Conservation (phyloP, 352 stramenopile genomes). For the Phytophthora hibernalis region DNA sequence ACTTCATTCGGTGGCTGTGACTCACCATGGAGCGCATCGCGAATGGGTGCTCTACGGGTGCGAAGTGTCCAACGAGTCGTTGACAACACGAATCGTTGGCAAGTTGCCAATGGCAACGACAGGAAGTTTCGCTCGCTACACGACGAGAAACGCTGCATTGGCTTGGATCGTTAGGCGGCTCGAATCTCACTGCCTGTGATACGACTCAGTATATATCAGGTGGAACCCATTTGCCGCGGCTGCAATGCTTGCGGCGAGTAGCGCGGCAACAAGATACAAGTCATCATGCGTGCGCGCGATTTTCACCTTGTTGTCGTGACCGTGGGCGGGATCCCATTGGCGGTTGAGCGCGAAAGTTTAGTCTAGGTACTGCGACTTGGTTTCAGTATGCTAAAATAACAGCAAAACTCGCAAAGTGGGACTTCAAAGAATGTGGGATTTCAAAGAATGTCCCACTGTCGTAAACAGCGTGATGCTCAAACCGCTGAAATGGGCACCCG, state of each 20-base stretch:
- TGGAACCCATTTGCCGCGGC: not conserved
- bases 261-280: too few relatives aligned
- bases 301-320: too few relatives aligned
- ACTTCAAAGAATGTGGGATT: not conserved
- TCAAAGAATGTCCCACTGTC: not conserved
- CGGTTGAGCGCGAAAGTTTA: constrained; percentile 1
- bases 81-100: too few relatives aligned
- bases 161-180: too few relatives aligned
- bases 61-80: constrained; percentile 4
- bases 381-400: not conserved
- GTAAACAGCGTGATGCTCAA: not conserved
- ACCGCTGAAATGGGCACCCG: not conserved
- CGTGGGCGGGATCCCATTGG: not conserved
- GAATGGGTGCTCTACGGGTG: constrained; percentile 2
- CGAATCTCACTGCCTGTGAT: constrained; percentile 26
- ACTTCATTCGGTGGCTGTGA: not conserved
- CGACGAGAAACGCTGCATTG: not conserved
- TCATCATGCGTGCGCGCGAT: too few relatives aligned
- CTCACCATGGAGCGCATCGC: constrained; percentile 8
- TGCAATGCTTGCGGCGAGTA: not conserved
- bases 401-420: not conserved
- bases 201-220: constrained; percentile 13
- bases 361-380: not conserved
- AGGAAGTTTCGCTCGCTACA: constrained; percentile 14
- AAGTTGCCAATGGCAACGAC: too few relatives aligned